phyloP scores from a whole-genome alignment of 352 stramenopile genomes.

The Detonula confervacea region DNA sequence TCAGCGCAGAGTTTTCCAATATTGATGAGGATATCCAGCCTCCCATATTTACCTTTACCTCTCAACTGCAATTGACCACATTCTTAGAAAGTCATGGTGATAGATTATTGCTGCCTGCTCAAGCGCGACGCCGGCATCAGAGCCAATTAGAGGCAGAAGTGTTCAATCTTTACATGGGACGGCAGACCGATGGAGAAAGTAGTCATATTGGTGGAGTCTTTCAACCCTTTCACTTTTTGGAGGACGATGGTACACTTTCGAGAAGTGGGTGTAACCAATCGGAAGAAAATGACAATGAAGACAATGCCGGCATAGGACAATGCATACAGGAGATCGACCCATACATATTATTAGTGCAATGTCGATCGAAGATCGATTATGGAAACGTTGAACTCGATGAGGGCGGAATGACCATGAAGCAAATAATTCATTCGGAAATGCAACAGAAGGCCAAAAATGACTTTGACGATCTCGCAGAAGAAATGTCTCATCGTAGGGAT shows the following conservation, averaged over 20 bases:
- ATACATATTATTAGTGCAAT: slow-evolving; percentile 58
- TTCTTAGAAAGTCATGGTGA: slow-evolving; percentile 45
- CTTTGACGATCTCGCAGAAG: slow-evolving; percentile 52
- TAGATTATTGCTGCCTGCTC: slow-evolving; percentile 31
- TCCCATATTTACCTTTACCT: slow-evolving; percentile 48
- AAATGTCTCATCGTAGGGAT: slow-evolving; percentile 56
- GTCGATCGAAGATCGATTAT: slow-evolving; percentile 26
- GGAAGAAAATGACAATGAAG: slow-evolving; percentile 1
- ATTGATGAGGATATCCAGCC: slow-evolving; percentile 8
- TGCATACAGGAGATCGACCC: slow-evolving; percentile 56
- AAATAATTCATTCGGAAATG: background rate
- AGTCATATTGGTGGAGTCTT: slow-evolving; percentile 37
- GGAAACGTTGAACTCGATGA: background rate
- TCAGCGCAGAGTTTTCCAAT: background rate
- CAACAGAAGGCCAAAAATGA: slow-evolving; percentile 26
- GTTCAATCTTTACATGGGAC: slow-evolving; percentile 44
- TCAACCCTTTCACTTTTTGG: slow-evolving; percentile 15
- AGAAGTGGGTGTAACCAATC: background rate
- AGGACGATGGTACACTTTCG: slow-evolving; percentile 11
- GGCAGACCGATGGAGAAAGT: slow-evolving; percentile 9
- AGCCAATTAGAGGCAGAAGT: slow-evolving; percentile 32
- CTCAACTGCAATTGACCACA: slow-evolving; percentile 22
- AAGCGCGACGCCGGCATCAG: slow-evolving; percentile 17
- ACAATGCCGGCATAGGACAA: too few relatives aligned
- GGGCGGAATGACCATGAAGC: background rate